Percentiles rank a stretch among this genome's conserved stretches.
phyloP scores from a whole-genome alignment of 192 early-diverging fungal species.

The Coemansia sp. region DNA sequence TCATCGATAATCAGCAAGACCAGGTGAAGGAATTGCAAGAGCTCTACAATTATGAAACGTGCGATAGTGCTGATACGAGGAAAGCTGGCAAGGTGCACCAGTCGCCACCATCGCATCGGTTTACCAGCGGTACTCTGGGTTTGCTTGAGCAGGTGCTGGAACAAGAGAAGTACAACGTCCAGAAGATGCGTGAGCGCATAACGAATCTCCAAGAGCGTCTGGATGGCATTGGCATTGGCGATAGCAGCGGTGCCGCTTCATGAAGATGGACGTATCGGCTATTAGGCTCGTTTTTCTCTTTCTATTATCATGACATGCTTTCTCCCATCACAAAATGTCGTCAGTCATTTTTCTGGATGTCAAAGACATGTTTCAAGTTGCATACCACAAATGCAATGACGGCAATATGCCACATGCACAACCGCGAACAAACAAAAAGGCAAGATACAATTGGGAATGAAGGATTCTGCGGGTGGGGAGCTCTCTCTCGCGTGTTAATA shows the following conservation, averaged over 20 bases:
- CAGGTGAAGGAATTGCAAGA: conserved; percentile 25
- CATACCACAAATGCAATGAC: not conserved
- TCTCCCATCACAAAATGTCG: too few species aligned
- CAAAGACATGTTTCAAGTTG: too few species aligned
- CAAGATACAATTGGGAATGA: not conserved
- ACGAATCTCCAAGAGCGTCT: conserved; percentile 26
- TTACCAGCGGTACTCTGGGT: conserved; percentile 13
- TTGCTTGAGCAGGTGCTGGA: conserved; percentile 21
- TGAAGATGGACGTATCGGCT: not conserved
- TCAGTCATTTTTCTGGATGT: too few species aligned
- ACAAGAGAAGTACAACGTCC: conserved; percentile 18
- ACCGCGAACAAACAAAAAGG: not conserved
- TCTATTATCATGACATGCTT: too few species aligned
- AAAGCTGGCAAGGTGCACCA: conserved; percentile 8
- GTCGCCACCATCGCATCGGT: not conserved
- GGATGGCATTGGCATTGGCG: conserved; percentile 2
- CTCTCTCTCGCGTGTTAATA: not conserved
- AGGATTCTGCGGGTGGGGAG: too few species aligned
- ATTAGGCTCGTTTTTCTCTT: too few species aligned
- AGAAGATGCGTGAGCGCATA: conserved; percentile 32
- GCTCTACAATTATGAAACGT: conserved; percentile 1
- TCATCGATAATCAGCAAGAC: conserved; percentile 24
- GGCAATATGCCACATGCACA: not conserved
- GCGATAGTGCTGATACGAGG: conserved; percentile 4
- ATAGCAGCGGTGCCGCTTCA: not conserved